Evolutionary conservation across 2,329 filamentous ascomycete species (phyloP).

Genomic region (Hypoxylon sp.): DNA sequence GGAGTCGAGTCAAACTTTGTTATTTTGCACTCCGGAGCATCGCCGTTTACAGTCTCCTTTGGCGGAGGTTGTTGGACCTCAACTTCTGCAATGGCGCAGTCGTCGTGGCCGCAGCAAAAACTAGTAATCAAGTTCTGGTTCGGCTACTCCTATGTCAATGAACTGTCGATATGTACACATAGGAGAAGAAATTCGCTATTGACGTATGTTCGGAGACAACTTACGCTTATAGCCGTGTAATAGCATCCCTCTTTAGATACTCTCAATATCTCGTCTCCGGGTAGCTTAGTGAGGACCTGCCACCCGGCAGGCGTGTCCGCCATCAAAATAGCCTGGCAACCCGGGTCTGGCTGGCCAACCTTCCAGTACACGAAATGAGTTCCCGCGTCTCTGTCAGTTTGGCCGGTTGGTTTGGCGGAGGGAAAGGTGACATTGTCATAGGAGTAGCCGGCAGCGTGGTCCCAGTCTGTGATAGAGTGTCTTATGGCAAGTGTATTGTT

Average conservation of each 20-base stretch:
- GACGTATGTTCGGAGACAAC: neutral
- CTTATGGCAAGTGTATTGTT: constrained; percentile 26
- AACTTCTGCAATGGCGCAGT: constrained; percentile 34
- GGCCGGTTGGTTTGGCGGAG: constrained; percentile 19
- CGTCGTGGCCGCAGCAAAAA: constrained; percentile 38
- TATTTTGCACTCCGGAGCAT: constrained; percentile 26
- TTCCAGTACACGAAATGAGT: constrained; percentile 36
- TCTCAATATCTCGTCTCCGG: constrained; percentile 32
- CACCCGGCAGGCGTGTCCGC: constrained; percentile 23
- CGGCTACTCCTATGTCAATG: constrained; percentile 17
- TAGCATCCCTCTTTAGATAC: constrained; percentile 34
- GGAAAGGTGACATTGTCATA: constrained; percentile 42
- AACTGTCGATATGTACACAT: neutral
- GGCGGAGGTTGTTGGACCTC: constrained; percentile 15
- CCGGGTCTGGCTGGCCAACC: constrained; percentile 31
- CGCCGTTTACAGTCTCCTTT: neutral
- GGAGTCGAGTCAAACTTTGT: constrained; percentile 14
- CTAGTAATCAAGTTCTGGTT: constrained; percentile 37
- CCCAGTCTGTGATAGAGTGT: constrained; percentile 28
- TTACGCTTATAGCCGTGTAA: constrained; percentile 34
- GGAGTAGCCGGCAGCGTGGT: constrained; percentile 23
- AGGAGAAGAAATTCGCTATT: too few species aligned
- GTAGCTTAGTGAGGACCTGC: constrained; percentile 34
- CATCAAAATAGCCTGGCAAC: constrained; percentile 38
- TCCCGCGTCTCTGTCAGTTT: constrained; percentile 18